Percentiles rank a stretch among this genome's conserved stretches.
Evolutionary conservation across 164 flowering plant genomes (phyloP).

Genomic region (Platanus orientalis): DNA sequence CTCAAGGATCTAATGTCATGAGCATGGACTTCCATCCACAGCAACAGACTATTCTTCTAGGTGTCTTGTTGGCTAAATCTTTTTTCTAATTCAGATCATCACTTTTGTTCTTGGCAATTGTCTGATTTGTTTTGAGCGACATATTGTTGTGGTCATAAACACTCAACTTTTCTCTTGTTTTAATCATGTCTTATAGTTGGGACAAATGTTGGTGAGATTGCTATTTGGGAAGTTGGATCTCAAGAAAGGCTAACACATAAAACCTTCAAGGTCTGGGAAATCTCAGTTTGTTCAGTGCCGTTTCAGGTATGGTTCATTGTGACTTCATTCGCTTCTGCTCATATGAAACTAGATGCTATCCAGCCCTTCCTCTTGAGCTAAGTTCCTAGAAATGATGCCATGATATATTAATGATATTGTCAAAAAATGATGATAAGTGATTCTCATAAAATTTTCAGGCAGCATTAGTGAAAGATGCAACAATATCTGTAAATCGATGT

Average conservation of each 20-base stretch:
- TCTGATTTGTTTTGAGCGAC: neutral
- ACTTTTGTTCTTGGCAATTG: neutral
- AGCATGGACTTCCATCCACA: conserved; percentile 92
- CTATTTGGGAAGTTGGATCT: conserved; percentile 62
- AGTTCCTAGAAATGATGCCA: neutral
- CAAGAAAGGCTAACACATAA: conserved; percentile 40
- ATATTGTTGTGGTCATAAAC: neutral
- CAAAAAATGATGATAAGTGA: too few relatives aligned
- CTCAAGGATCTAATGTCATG: conserved; percentile 63
- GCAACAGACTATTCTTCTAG: conserved; percentile 69
- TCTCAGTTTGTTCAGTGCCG: conserved; percentile 32
- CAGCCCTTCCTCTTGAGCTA: neutral
- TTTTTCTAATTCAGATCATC: neutral
- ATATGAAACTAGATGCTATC: neutral
- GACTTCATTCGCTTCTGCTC: too few relatives aligned
- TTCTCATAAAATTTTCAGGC: conserved; percentile 23
- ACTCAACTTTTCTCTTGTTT: neutral
- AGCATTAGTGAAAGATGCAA: conserved; percentile 37
- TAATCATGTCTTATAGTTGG: conserved; percentile 35
- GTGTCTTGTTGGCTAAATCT: conserved; percentile 22
- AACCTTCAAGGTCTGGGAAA: conserved; percentile 48
- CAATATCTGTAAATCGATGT: conserved; percentile 43
- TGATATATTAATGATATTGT: neutral
- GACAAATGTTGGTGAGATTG: conserved; percentile 64
- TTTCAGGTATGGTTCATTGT: conserved; percentile 31